phyloP scores from a whole-genome alignment of 1,284 basidiomycete genomes.

The Pterulicium gracile region DNA sequence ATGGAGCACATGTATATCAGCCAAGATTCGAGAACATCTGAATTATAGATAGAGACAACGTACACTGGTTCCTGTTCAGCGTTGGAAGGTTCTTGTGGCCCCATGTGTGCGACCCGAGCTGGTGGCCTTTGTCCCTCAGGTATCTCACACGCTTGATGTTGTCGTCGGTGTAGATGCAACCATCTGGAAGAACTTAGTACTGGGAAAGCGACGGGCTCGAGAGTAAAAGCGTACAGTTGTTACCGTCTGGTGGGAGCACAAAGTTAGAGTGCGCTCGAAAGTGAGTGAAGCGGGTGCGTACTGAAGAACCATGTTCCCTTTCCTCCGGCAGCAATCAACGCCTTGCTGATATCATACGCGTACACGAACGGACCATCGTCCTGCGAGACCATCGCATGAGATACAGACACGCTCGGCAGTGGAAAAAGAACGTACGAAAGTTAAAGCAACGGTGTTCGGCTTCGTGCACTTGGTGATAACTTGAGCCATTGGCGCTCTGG shows the following conservation, averaged over 20 bases:
- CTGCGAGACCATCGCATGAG: background rate
- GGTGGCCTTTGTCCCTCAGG: constrained; percentile 30
- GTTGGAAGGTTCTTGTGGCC: constrained; percentile 34
- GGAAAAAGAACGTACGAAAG: background rate
- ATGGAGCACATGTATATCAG: background rate
- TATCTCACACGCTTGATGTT: constrained; percentile 21
- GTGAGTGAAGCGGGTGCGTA: constrained; percentile 20
- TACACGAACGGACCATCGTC: background rate
- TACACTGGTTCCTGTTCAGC: constrained; percentile 29
- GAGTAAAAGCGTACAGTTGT: constrained; percentile 24
- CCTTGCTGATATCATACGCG: constrained; percentile 25
- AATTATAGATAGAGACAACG: constrained; percentile 10
- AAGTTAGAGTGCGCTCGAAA: background rate
- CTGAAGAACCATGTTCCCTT: constrained; percentile 47
- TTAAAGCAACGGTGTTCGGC: constrained; percentile 1
- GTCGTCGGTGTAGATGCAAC: constrained; percentile 39
- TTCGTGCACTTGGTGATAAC: constrained; percentile 1
- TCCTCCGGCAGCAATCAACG: constrained; percentile 24
- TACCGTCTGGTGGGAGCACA: constrained; percentile 19
- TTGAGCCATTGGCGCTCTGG: background rate
- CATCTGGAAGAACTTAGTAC: constrained; percentile 20
- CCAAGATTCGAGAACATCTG: too few relatives aligned
- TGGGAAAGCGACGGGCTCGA: constrained; percentile 2
- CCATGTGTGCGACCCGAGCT: constrained; percentile 48
- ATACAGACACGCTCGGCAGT: background rate